Evolutionary conservation across 2,329 filamentous ascomycete genomes (phyloP), one percentile per base, ranked within the genome.

Genomic region (Blumeriella jaapii): DNA sequence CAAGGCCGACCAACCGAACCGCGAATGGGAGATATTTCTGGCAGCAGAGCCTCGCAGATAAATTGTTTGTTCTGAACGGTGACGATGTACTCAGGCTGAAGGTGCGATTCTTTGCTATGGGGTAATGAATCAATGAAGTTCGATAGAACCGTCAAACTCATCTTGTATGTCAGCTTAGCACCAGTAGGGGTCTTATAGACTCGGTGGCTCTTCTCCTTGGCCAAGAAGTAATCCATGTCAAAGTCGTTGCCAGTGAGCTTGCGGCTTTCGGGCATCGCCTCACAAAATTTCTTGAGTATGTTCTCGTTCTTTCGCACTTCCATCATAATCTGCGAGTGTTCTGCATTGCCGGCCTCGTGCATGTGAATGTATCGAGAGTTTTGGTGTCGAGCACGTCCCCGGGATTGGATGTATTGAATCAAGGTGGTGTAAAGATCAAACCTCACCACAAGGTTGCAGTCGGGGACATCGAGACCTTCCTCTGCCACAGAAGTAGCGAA

Each of bases 371-470:
- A 95, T 44, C 71, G 76, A 0, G 91, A 96, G 36, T 79, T 69
- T 1, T 61, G 58, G 50, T 85, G 81, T 24, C 91, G 72, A 9
- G 91, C 91, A 35, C 91, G 74, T 0, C 91, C 91, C 43, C 85
- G 74, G 10, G 87, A 95, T 56, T 98, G 91, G 13, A 96, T 78
- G 54, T 95, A 96, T 52, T 93, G 83, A 34, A 96, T 96, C 57
- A 94, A 76, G 0, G 89, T 95, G 8, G 70, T 68, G 58, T 86
- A 94, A 2, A 93, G 69, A 53, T 96, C 85, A 51, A 95, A 98
- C 2, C 87, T 61, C 40, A 82, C 65, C 18, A 81, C 63, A 1
- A 78, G 54, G 44, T 80, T 78, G 55, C 76, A 81, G 36, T 78
- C 72, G 0, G 76, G 75, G 30, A 81, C 70, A 47, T 81, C 76